A percentile compares a stretch with the other conserved stretches of the same genome.
Evolutionary conservation across 148 eudicot genomes (phyloP).

Genomic region (Nepenthes gracilis): DNA sequence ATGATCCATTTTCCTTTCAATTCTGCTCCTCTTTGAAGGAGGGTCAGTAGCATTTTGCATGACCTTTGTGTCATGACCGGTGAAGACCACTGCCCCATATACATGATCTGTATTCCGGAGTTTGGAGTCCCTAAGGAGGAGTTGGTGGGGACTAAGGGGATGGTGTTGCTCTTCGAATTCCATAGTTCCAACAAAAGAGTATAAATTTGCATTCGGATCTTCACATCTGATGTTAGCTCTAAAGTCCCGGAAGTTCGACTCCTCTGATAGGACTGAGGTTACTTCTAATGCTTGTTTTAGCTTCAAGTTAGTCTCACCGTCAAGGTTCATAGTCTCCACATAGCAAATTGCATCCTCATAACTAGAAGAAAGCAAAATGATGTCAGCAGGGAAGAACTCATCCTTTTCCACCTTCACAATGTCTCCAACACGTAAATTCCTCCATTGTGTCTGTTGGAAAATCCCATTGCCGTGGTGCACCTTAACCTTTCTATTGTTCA

Average conservation of each 20-base stretch:
- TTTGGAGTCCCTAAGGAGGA: slow-evolving; percentile 83
- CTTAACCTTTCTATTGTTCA: slow-evolving; percentile 69
- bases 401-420: slow-evolving; percentile 85
- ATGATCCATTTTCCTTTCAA: slow-evolving; percentile 84
- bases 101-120: slow-evolving; percentile 78
- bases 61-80: slow-evolving; percentile 91
- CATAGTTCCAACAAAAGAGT: slow-evolving; percentile 80
- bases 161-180: slow-evolving; percentile 50
- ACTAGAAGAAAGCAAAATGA: slow-evolving; percentile 80
- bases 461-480: slow-evolving; percentile 51
- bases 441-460: slow-evolving; percentile 57
- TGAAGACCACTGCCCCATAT: slow-evolving; percentile 80
- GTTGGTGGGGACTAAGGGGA: slow-evolving; percentile 78
- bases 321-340: slow-evolving; percentile 98
- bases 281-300: slow-evolving; percentile 76
- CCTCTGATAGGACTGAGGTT: slow-evolving; percentile 55
- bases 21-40: slow-evolving; percentile 89
- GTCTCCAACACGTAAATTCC: slow-evolving; percentile 71
- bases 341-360: slow-evolving; percentile 87
- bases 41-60: slow-evolving; percentile 84
- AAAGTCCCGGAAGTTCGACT: slow-evolving; percentile 41
- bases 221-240: slow-evolving; percentile 70
- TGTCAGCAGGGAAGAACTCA: slow-evolving; percentile 92
- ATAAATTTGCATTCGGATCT: slow-evolving; percentile 91
- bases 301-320: slow-evolving; percentile 94